A percentile compares a stretch with the other conserved stretches of the same genome.
These are phyloP conservation scores for Suhomyces faveliae DNA, from an alignment of 805 yeast species.

Conservation along the genomic window DNA sequence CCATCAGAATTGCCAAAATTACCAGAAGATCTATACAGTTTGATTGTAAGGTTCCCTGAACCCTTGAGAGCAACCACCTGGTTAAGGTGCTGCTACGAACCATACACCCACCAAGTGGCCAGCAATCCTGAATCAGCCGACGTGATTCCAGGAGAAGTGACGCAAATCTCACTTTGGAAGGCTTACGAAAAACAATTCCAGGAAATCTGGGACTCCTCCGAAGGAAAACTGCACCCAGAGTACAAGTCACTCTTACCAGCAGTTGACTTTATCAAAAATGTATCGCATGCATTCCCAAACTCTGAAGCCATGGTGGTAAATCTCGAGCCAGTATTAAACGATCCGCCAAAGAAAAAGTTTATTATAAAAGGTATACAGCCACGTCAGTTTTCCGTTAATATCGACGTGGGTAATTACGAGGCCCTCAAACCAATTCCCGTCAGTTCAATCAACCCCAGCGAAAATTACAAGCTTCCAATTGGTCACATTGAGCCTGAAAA, in stretches of 20 bases:
- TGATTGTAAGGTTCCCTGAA: slow-evolving; percentile 67
- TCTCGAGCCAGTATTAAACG: slow-evolving; percentile 41
- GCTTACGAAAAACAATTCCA: slow-evolving; percentile 88
- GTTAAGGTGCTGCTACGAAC: slow-evolving; percentile 90
- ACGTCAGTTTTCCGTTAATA: slow-evolving; percentile 54
- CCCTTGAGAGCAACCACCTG: slow-evolving; percentile 91
- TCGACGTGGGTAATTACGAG: slow-evolving; percentile 44
- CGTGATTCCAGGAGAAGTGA: slow-evolving; percentile 66
- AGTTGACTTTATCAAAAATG: slow-evolving; percentile 94
- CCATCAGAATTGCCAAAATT: slow-evolving; percentile 68
- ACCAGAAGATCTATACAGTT: slow-evolving; percentile 52
- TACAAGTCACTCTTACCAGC: slow-evolving; percentile 70
- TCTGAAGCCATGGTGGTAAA: slow-evolving; percentile 92
- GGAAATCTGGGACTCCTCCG: slow-evolving; percentile 51
- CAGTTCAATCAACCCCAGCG: slow-evolving; percentile 12
- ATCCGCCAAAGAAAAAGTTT: slow-evolving; percentile 65
- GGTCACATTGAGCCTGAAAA: slow-evolving; percentile 37
- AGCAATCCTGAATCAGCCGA: slow-evolving; percentile 16
- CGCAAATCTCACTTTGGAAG: slow-evolving; percentile 95
- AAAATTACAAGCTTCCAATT: slow-evolving; percentile 24
- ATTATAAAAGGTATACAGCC: slow-evolving; percentile 95
- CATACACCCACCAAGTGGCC: slow-evolving; percentile 39
- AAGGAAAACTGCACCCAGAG: slow-evolving; percentile 25
- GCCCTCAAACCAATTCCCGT: slow-evolving; percentile 29
- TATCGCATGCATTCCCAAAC: slow-evolving; percentile 79